Evolutionary conservation across 2,329 filamentous ascomycete genomes (phyloP), one percentile per base, ranked within the genome.

Genomic region (Fusarium sp.): DNA sequence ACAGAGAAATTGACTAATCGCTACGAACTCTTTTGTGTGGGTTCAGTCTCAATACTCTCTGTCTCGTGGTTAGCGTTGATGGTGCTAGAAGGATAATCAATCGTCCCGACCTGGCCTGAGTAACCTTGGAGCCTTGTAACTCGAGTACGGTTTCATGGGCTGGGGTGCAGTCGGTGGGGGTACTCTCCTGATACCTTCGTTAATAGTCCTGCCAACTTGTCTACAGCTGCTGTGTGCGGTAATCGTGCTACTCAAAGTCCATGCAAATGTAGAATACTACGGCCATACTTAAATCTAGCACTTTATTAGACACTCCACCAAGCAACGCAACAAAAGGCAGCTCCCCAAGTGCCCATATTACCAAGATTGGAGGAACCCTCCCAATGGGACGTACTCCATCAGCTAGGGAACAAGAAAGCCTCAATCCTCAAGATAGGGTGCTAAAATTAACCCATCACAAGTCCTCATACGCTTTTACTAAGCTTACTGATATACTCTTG

Each of bases 61-160:
- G 58, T 28, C 41, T 55, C 44, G 58, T 73, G 61, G 51, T 69
- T 73, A 65, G 63, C 57, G 63, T 62, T 74, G 67, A 72, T 74
- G 69, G 55, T 74, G 66, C 63, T 73, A 60, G 55, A 54, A 74
- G 58, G 55, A 65, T 58, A 70, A 70, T 70, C 66, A 70, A 65
- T 65, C 67, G 47, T 47, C 66, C 67, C 67, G 67, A 69, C 48
- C 31, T 72, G 59, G 63, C 66, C 64, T 55, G 54, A 63, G 45
- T 55, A 70, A 44, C 64, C 51, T 68, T 72, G 67, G 66, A 54
- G 57, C 41, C 42, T 66, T 70, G 70, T 64, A 73, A 49, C 47
- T 68, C 61, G 47, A 58, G 64, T 55, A 45, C 38, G 28, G 66
- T 56, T 69, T 69, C 70, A 59, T 55, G 70, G 59, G 60, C 56